Evolutionary conservation across 2,329 filamentous ascomycete species (phyloP).

Genomic region (Incumbomyces delicatus): DNA sequence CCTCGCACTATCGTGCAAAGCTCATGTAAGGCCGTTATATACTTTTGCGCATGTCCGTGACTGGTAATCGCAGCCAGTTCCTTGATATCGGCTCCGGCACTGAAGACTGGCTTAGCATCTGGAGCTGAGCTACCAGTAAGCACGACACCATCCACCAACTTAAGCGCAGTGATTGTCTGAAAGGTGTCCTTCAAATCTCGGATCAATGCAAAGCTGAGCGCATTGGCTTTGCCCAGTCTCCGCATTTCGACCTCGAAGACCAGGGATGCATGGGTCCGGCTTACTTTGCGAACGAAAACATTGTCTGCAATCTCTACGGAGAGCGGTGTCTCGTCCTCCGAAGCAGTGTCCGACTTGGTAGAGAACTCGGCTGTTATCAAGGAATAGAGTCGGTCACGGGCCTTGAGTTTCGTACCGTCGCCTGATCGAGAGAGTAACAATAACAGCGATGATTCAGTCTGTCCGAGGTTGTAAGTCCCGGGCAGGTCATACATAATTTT

Average conservation of each 20-base stretch:
- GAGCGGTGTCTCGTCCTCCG: no score
- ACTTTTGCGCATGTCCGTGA: slow-evolving; percentile 24
- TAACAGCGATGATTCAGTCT: no score
- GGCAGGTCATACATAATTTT: no score
- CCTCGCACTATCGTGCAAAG: slow-evolving; percentile 14
- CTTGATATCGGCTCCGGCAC: slow-evolving; percentile 63
- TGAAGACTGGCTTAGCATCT: slow-evolving; percentile 44
- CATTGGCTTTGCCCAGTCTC: neutral
- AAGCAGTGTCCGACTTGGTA: no score
- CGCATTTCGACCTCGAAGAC: neutral
- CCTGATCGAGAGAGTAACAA: no score
- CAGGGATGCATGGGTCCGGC: no score
- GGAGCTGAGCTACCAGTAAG: neutral
- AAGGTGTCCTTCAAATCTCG: neutral
- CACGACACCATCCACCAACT: neutral
- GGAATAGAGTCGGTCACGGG: no score
- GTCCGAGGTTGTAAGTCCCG: no score
- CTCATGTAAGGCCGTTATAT: slow-evolving; percentile 27
- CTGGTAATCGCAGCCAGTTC: neutral
- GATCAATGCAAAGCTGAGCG: neutral
- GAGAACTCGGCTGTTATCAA: no score
- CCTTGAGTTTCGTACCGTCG: no score
- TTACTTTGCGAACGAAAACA: neutral
- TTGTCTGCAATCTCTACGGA: neutral
- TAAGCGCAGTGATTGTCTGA: neutral